These are phyloP conservation scores for Carex littledalei DNA, from an alignment of 176 grass and related monocot species.

Conservation along the genomic window DNA sequence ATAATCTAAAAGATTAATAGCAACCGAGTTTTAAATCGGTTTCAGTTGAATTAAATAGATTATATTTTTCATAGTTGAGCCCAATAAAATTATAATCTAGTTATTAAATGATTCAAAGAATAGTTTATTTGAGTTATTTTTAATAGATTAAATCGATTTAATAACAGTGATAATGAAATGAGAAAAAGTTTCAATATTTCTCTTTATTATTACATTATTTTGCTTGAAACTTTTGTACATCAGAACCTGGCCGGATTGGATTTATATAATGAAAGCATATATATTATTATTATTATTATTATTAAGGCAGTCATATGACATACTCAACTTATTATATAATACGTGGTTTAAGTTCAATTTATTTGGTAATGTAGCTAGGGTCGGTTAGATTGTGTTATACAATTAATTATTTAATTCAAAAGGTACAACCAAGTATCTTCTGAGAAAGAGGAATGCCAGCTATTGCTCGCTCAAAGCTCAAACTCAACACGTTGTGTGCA, in stretches of 20 bases:
- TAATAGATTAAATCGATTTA: too few species aligned
- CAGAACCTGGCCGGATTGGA: not conserved
- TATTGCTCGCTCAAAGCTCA: too few species aligned
- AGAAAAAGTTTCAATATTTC: not conserved
- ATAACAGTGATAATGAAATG: too few species aligned
- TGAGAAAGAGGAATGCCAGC: not conserved
- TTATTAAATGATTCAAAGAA: too few species aligned
- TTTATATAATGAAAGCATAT: not conserved
- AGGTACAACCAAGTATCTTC: not conserved
- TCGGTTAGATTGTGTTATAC: not conserved
- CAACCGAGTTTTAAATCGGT: too few species aligned
- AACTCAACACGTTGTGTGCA: not conserved
- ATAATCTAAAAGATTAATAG: too few species aligned
- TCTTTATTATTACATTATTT: too few species aligned
- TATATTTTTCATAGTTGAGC: too few species aligned
- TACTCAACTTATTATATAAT: not conserved
- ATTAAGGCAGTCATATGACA: not conserved
- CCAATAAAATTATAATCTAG: too few species aligned
- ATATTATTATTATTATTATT: too few species aligned
- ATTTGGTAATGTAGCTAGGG: not conserved
- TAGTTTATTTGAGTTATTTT: too few species aligned
- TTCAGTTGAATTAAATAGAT: too few species aligned
- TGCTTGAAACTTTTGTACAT: not conserved
- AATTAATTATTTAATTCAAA: not conserved
- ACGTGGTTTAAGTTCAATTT: not conserved